phyloP scores from a whole-genome alignment of 2,329 filamentous ascomycete genomes.

The Alternaria conjuncta region DNA sequence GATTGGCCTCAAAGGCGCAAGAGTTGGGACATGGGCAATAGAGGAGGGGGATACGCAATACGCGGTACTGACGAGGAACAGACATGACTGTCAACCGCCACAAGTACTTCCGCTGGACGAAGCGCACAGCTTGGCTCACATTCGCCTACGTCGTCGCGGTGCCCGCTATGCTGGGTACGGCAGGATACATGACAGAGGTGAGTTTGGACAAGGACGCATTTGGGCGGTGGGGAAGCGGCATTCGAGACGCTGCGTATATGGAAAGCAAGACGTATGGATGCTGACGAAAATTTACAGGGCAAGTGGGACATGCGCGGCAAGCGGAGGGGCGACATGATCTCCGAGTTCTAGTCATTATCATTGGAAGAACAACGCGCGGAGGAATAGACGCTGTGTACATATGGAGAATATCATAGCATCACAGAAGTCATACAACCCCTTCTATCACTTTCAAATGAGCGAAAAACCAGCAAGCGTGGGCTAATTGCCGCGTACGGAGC shows the following conservation, averaged over 20 bases:
- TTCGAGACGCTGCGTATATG: conserved; percentile 15
- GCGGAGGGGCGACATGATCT: conserved; percentile 82
- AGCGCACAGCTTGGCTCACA: conserved; percentile 78
- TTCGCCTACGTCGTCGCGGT: conserved; percentile 78
- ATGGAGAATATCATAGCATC: conserved; percentile 9
- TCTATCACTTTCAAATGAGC: background rate
- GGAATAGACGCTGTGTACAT: conserved; percentile 15
- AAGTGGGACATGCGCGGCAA: conserved; percentile 87
- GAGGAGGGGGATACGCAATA: background rate
- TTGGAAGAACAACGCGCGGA: background rate
- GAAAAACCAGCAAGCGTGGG: too few species aligned
- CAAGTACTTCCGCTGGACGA: conserved; percentile 96
- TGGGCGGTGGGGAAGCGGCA: background rate
- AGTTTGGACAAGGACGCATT: conserved; percentile 52
- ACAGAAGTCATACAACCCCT: background rate
- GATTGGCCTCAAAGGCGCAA: background rate
- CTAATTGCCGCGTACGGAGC: background rate
- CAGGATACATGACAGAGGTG: conserved; percentile 85
- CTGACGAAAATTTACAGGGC: conserved; percentile 63
- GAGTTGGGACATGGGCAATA: background rate
- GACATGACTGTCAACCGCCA: conserved; percentile 84
- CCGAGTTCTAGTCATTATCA: conserved; percentile 68
- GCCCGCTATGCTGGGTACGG: conserved; percentile 71
- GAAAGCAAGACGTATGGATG: background rate
- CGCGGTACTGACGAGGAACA: conserved; percentile 48